Evolutionary conservation across 2,329 filamentous ascomycete species (phyloP), one percentile per base, ranked within the genome.

Genomic region (Pseudocercospora pini-densiflorae): DNA sequence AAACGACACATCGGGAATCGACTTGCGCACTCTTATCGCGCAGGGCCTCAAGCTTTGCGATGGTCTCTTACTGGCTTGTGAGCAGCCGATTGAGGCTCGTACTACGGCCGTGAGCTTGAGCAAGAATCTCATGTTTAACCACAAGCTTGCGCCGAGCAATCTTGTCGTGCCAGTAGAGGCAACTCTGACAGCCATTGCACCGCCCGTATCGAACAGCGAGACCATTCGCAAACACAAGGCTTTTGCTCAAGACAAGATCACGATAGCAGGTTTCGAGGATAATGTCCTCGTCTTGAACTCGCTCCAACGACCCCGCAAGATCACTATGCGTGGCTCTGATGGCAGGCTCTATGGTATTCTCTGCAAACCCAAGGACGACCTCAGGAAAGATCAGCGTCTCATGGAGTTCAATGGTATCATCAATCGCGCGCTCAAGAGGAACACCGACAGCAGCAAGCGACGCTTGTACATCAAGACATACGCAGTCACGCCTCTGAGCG

Each of bases 381-480:
- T 99, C 24, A 91, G 95, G 59, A 99, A 97, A 71, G 96, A 99
- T 75, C 94, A 98, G 78, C 92, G 95, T 60, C 88, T 99, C 21
- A 99, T 99, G 94, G 96, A 99, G 77, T 99, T 99, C 84, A 99
- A 98, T 77, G 89, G 91, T 54, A 95, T 98, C 88, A 98, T 99
- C 82, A 99, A 99, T 77, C 88, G 95, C 66, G 93, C 94, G 2
- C 81, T 99, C 64, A 97, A 97, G 77, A 89, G 92, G 68, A 94
- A 98, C 74, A 90, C 94, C 1, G 94, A 97, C 76, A 92, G 93
- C 16, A 96, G 92, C 79, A 91, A 92, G 77, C 88, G 95, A 16
- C 92, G 95, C 70, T 86, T 99, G 63, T 97, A 97, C 78, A 97
- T 99, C 79, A 93, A 94, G 76, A 99, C 95, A 0, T 99, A 99